phyloP scores from a whole-genome alignment of 768 basidiomycete genomes.

The Suillus luteus region DNA sequence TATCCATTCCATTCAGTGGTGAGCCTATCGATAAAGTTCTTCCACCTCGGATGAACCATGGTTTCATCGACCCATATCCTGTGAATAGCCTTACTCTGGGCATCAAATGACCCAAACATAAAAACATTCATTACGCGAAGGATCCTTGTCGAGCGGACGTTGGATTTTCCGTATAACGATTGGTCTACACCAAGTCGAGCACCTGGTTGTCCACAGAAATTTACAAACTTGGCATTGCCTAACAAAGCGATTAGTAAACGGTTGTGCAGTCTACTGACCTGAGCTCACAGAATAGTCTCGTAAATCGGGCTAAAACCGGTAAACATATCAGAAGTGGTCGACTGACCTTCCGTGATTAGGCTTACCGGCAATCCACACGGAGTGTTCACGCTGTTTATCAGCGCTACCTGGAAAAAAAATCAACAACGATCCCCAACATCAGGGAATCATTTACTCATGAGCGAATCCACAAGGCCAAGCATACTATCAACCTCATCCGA shows the following conservation, averaged over 20 bases:
- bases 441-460: conserved; percentile 3
- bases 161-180: conserved; percentile 23
- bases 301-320: conserved; percentile 10
- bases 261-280: background rate
- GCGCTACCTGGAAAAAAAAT: background rate
- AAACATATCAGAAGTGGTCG: background rate
- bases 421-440: background rate
- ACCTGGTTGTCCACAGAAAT: conserved; percentile 39
- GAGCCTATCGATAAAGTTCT: conserved; percentile 41
- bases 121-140: conserved; percentile 33
- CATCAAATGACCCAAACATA: conserved; percentile 47
- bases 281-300: conserved; percentile 11
- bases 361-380: conserved; percentile 1
- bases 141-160: conserved; percentile 4
- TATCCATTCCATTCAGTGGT: conserved; percentile 50
- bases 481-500: conserved; percentile 9
- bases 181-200: conserved; percentile 35
- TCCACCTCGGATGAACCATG: conserved; percentile 41
- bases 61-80: conserved; percentile 47
- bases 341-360: background rate
- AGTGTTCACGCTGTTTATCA: background rate
- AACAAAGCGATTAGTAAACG: background rate
- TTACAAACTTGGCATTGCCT: conserved; percentile 34
- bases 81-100: conserved; percentile 42
- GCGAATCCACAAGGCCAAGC: conserved; percentile 4